Evolutionary conservation across 148 eudicot species (phyloP), one percentile per base, ranked within the genome.

Genomic region (Oxyria digyna): DNA sequence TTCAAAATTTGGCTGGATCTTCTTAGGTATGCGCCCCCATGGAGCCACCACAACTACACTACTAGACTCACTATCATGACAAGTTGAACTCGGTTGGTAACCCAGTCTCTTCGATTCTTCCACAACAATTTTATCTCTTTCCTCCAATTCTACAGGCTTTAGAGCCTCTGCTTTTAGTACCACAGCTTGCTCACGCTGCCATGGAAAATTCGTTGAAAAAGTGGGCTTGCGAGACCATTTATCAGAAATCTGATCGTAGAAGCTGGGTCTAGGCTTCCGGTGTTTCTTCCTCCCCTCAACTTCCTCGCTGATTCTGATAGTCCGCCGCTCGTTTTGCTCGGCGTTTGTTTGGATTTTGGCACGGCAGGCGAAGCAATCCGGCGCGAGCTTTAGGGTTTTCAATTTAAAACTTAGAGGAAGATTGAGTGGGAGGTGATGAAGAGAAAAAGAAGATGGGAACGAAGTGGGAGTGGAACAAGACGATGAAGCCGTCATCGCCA

Each of bases 191-290:
- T 79, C 74, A 49, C 75, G 69, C 49, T 87, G 84, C 98, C 98
- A 93, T 48, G 98, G 98, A 20, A 88, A 74, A 54, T 81, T 88
- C 14, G 78, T 46, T 45, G 76, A 62, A 54, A 81, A 67, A 57
- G 78, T 57, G 71, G 81, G 73, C 75, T 83, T 91, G 13, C 71
- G 64, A 62, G 91, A 88, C 99, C 97, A 94, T 83, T 94, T 94
- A 9, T 80, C 78, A 38, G 81, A 84, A 74, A 94, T 81, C 85
- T 91, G 91, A 8, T 88, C 80, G n/a, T 83, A 48, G 71, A 94
- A 94, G 62, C 93, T 94, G 13, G 97, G 97, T 66, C 67, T 91
- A 13, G 89, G 96, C 57, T 88, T 90, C 49, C 96, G 74, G 57
- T 84, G 81, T 69, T 85, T 84, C 79, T 76, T 78, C 20, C 29